Conservation (phyloP, 345 rosid species). For the Garcia nutans region DNA sequence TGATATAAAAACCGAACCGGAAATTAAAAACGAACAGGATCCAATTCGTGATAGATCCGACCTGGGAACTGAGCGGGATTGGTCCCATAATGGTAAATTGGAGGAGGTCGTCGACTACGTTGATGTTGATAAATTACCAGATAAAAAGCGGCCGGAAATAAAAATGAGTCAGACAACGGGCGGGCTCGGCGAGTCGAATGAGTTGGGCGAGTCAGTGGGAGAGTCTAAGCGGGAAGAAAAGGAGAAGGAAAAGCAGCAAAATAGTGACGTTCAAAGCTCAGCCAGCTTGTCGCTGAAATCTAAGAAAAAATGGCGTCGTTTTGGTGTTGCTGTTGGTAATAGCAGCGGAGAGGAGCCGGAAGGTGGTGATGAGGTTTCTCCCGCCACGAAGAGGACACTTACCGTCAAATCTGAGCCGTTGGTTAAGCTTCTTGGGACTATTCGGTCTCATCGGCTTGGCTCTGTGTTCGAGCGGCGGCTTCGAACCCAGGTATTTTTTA, state of each 20-base stretch:
- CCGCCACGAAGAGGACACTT: constrained; percentile 39
- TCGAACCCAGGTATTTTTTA: constrained; percentile 48
- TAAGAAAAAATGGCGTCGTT: constrained; percentile 37
- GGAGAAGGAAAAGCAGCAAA: constrained; percentile 37
- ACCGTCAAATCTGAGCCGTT: constrained; percentile 59
- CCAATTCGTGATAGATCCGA: constrained; percentile 17
- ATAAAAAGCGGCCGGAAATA: constrained; percentile 28
- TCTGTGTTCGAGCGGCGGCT: constrained; percentile 60
- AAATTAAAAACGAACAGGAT: constrained; percentile 20
- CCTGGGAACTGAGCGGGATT: constrained; percentile 21
- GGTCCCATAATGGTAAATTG: constrained; percentile 21
- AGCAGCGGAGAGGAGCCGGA: constrained; percentile 43
- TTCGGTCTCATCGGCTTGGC: constrained; percentile 52
- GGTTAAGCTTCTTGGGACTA: constrained; percentile 41
- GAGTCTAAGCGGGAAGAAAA: constrained; percentile 42
- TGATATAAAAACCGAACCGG: constrained; percentile 31
- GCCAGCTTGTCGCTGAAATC: constrained; percentile 46
- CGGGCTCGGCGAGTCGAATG: constrained; percentile 37
- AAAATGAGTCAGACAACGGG: constrained; percentile 15
- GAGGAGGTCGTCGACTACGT: constrained; percentile 14
- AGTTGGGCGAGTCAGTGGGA: constrained; percentile 35
- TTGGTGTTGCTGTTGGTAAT: constrained; percentile 12
- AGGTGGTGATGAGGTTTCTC: constrained; percentile 44
- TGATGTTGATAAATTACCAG: not conserved
- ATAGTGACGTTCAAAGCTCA: constrained; percentile 68